Conservation (phyloP, 1,284 basidiomycete genomes). For the Ustilago xerochloae region DNA sequence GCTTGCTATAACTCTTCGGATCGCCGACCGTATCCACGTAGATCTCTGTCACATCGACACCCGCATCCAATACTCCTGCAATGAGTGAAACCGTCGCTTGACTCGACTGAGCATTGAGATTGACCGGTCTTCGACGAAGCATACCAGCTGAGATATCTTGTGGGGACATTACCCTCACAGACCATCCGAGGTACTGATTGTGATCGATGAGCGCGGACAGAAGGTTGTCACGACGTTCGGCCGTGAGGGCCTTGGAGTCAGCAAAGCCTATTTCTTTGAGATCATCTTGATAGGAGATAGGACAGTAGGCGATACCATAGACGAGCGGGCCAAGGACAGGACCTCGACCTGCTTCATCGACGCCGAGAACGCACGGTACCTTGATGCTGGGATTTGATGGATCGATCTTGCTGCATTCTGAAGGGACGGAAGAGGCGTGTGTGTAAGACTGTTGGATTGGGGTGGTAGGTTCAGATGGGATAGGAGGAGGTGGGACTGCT, state of each 20-base stretch:
- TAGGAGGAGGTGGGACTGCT: constrained; percentile 28
- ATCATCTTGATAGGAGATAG: constrained; percentile 77
- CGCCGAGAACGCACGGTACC: constrained; percentile 74
- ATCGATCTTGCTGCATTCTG: constrained; percentile 31
- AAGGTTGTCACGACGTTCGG: constrained; percentile 70
- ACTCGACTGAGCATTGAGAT: constrained; percentile 92
- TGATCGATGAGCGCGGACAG: constrained; percentile 62
- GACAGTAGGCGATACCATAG: constrained; percentile 94
- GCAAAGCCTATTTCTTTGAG: constrained; percentile 88
- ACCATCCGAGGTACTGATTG: constrained; percentile 74
- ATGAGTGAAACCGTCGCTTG: constrained; percentile 91
- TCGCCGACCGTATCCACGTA: constrained; percentile 96
- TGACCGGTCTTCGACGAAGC: constrained; percentile 83
- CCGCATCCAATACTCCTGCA: constrained; percentile 80
- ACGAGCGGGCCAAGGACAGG: constrained; percentile 92
- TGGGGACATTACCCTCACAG: constrained; percentile 83
- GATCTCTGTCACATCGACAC: constrained; percentile 87
- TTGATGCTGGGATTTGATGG: constrained; percentile 21
- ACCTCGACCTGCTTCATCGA: constrained; percentile 95
- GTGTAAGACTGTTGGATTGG: constrained; percentile 46
- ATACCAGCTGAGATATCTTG: constrained; percentile 91
- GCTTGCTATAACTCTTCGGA: constrained; percentile 80
- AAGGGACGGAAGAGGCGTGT: constrained; percentile 34
- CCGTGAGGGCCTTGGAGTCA: constrained; percentile 90
- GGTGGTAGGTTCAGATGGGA: constrained; percentile 34